Conservation (phyloP, 768 basidiomycete species). For the Lactifluus subvellereus region DNA sequence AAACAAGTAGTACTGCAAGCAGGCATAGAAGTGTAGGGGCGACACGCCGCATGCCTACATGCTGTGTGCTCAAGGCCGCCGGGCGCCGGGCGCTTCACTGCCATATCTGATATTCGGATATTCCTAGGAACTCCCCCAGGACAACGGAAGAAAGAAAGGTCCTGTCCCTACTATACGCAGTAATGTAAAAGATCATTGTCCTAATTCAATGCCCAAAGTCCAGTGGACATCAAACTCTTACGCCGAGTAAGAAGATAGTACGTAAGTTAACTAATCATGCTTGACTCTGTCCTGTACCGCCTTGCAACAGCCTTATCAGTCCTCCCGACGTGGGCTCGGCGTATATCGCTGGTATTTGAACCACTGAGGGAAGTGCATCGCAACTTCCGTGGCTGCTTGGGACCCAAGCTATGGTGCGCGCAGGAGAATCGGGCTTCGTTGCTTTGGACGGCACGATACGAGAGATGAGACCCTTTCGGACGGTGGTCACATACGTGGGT, state of each 20-base stretch:
- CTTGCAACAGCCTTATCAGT: conserved; percentile 6
- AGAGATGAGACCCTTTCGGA: conserved; percentile 2
- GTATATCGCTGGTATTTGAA: neutral
- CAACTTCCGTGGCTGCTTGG: neutral
- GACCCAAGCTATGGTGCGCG: neutral
- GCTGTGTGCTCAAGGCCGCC: no score
- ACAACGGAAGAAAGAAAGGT: no score
- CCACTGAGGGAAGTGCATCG: neutral
- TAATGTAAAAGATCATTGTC: neutral
- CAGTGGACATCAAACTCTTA: neutral
- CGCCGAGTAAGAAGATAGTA: neutral
- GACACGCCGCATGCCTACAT: no score
- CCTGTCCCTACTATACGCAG: no score
- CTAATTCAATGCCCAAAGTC: neutral
- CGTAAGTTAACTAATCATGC: neutral
- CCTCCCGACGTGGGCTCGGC: neutral
- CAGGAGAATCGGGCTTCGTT: neutral
- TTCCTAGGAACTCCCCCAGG: no score
- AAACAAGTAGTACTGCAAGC: neutral
- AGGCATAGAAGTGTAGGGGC: neutral
- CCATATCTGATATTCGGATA: no score
- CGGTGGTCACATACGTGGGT: neutral
- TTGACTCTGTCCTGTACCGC: neutral
- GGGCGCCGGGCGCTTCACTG: no score
- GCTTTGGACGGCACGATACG: conserved; percentile 11